phyloP scores from a whole-genome alignment of 805 yeast species.

The Yamadazyma scolyti region DNA sequence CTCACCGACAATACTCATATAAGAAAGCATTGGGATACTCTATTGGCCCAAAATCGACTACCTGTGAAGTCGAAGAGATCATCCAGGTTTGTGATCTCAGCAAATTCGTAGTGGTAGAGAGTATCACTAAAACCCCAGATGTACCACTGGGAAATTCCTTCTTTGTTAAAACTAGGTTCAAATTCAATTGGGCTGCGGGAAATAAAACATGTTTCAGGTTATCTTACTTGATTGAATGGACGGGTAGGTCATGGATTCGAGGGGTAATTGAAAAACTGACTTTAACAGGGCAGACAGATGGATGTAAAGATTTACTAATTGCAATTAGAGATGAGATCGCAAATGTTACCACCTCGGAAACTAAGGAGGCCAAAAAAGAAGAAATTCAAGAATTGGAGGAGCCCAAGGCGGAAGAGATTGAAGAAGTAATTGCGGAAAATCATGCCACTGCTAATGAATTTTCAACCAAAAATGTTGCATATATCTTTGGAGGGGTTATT shows the following conservation, averaged over 20 bases:
- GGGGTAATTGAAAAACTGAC: slow-evolving; percentile 85
- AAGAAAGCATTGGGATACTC: slow-evolving; percentile 73
- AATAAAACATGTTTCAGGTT: slow-evolving; percentile 58
- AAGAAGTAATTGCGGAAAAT: background rate
- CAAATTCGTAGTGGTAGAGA: slow-evolving; percentile 55
- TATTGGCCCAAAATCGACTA: slow-evolving; percentile 91
- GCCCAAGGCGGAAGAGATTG: background rate
- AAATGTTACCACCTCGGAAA: slow-evolving; percentile 1
- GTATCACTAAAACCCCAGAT: slow-evolving; percentile 77
- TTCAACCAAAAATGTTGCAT: too few relatives aligned
- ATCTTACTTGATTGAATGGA: slow-evolving; percentile 85
- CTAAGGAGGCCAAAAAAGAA: background rate
- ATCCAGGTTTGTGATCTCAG: slow-evolving; percentile 53
- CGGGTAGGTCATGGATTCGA: slow-evolving; percentile 89
- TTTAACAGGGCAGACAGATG: slow-evolving; percentile 69
- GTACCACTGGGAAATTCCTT: slow-evolving; percentile 92
- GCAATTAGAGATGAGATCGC: slow-evolving; percentile 32
- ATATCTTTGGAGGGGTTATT: too few relatives aligned
- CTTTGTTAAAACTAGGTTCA: slow-evolving; percentile 66
- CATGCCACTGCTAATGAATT: too few relatives aligned
- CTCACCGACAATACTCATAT: slow-evolving; percentile 58
- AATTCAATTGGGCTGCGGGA: slow-evolving; percentile 68
- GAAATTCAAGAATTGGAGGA: too few relatives aligned
- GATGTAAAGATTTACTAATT: slow-evolving; percentile 47
- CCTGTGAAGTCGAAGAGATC: slow-evolving; percentile 60